Base-by-base conservation (phyloP, 306 rosid species). In the Vigna reflexopilosa region DNA sequence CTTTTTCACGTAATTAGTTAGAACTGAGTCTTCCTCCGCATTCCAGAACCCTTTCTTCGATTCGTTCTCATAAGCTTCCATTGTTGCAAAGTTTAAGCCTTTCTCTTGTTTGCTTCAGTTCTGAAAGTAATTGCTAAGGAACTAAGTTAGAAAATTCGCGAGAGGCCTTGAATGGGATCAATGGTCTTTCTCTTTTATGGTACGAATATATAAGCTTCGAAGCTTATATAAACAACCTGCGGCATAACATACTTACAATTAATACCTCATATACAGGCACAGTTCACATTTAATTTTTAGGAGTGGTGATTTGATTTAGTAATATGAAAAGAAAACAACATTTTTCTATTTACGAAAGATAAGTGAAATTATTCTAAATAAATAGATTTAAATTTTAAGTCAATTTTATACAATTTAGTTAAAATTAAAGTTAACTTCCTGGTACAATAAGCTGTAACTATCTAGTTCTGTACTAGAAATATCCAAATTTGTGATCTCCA, bases 1-100 rank as follows among this genome's bases (percentile, higher is more conserved):
- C 40, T 76, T 16, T 55, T 59, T 77, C 16, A 88, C 72, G 70
- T 82, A 78, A n/a, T 83, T 87, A 76, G 15, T 78, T 24, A 90
- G 82, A 73, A 81, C 30, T 0, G 3, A n/a, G 49, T 64, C 70
- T 64, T 64, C 70, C 49, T 36, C 49, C 70, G 24, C 22, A 64
- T 1, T 64, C 70, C 70, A 64, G 14, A 64, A 38, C 19, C 49
- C 70, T 30, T 34, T 62, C 47, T 64, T 34, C 10, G 2, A 40
- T 38, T 19, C 30, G 4, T 17, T 1, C 26, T 14, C 15, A 1
- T 10, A 57, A 57, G 36, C 7, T 59, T 59, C 40, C 40, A 13
- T 58, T 26, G 40, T 57, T 24, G 64, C 36, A 32, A 22, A 20
- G 66, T 6, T 12, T 17, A 59, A 26, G 66, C 66, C 13, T 15